Base-by-base conservation (phyloP, 257 asterid species). In the Primulina huaijiensis region DNA sequence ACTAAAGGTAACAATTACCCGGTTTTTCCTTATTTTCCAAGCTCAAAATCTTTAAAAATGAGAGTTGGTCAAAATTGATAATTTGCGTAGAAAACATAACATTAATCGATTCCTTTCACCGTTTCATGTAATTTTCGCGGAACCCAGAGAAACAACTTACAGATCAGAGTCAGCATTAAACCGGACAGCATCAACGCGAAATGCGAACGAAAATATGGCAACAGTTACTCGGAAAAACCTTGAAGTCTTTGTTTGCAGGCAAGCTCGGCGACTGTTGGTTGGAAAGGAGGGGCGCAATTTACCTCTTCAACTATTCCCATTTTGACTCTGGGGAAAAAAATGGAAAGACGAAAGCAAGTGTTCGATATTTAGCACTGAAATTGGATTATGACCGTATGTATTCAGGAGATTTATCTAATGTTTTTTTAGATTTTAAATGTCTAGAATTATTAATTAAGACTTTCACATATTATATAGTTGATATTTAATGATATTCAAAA, bases 151-250 rank as follows among this genome's bases (percentile, higher is more conserved):
- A 46, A 70, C 57, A 63, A 75, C 83, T 80, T 68, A 80, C 83
- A 60, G 83, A 75, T 83, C 73, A 72, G 68, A 75, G 64, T 58
- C 17, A 64, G 71, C 40, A 31, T 34, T 8, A 72, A 40, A 23
- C 64, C 31, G 73, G 71, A 69, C 76, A 67, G 72, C 85, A 83
- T 83, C 83, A 6, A 6, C 35, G 35, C 30, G 30, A 27, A 27
- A 27, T 27, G 30, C 30, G 30, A 27, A 27, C 3, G 30, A 27
- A 27, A 27, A 2, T 27, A 0, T 27, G 3, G 30, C 30, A 27
- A 27, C 30, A 27, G 30, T 27, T 27, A 31, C 69, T 33, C 61
- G 58, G 62, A 31, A 12, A 23, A 27, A 65, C 6, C 2, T 17
- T 43, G 34, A 29, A 70, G 73, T 64, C 10, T 33, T 43, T 23